Base-by-base conservation (phyloP, 768 basidiomycete species). In the Pleurotus tuber-regium region DNA sequence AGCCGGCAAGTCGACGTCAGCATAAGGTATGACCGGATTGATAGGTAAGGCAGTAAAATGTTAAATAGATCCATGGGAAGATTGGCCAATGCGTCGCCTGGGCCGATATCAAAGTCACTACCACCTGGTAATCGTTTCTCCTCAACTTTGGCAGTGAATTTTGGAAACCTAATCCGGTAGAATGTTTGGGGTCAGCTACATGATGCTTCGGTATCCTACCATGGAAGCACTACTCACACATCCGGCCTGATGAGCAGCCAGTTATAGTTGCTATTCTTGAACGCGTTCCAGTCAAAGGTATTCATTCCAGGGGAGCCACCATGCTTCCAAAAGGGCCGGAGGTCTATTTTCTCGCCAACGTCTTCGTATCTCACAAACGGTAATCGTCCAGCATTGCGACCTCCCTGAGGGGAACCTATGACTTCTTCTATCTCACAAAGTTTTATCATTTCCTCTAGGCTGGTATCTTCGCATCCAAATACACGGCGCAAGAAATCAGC, bases 1-100 rank as follows among this genome's bases (percentile, higher is more conserved):
- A 60, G 49, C 35, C 63, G 66, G 48, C 66, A 67, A 21, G 61
- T 66, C 3, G 62, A 56, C 19, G 50, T 43, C 29, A 67, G 57
- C 9, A 42, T 26, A 16, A 66, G 38, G 50, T 61, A 66, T 43
- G 58, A 52, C 14, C 39, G 28, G 30, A 46, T 33, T 18, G 55
- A n/a, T 12, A 67, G 60, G 55, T 56, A 54, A 2, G 59, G 58
- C 2, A 66, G 50, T 6, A 66, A 43, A 39, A 47, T n/a, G 12
- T 56, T 46, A 24, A 67, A 42, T 25, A 66, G 46, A 50, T 66
- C 66, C 23, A 58, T 18, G 2, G 63, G 59, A 35, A 40, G 51
- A 3, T 50, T 53, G 4, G 60, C 61, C 26, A 66, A 24, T 4
- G 48, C 36, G 49, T 63, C 64, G 21, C 47, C 31, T 9, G 53